These are phyloP conservation scores for Rhodotorula taiwanensis DNA, from an alignment of 768 basidiomycete genomes.

Conservation along the genomic window DNA sequence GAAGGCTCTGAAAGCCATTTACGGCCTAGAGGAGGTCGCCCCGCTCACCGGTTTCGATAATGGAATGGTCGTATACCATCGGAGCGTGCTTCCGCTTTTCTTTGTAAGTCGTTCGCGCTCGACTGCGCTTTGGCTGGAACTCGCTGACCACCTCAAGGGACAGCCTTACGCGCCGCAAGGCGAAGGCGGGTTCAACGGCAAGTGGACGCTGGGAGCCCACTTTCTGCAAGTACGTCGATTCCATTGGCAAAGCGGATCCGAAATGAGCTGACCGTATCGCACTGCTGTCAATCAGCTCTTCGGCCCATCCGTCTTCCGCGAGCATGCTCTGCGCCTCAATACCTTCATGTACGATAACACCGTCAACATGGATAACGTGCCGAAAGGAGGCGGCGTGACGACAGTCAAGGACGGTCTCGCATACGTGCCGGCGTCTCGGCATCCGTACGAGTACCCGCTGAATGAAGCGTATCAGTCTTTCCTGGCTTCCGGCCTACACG, in stretches of 20 bases:
- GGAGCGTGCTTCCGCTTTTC: background rate
- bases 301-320: conserved; percentile 2
- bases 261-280: background rate
- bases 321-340: conserved; percentile 2
- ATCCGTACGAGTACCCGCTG: conserved; percentile 5
- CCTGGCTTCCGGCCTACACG: background rate
- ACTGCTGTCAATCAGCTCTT: background rate
- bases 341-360: conserved; percentile 1
- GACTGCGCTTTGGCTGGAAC: background rate
- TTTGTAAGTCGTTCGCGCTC: background rate
- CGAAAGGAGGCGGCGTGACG: background rate
- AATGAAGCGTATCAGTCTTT: conserved; percentile 5
- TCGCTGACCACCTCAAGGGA: background rate
- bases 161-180: background rate
- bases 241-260: background rate
- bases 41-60: background rate
- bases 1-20: background rate
- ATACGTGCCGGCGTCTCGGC: background rate
- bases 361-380: conserved; percentile 7
- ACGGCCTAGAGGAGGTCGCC: background rate
- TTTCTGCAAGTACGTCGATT: background rate
- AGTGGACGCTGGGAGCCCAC: background rate
- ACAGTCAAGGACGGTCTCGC: conserved; percentile 1
- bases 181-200: background rate
- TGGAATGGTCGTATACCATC: background rate